Percentiles rank a stretch among this genome's conserved stretches.
These are phyloP conservation scores for Gossypium laxum DNA, from an alignment of 441 rosid genomes.

Conservation along the genomic window DNA sequence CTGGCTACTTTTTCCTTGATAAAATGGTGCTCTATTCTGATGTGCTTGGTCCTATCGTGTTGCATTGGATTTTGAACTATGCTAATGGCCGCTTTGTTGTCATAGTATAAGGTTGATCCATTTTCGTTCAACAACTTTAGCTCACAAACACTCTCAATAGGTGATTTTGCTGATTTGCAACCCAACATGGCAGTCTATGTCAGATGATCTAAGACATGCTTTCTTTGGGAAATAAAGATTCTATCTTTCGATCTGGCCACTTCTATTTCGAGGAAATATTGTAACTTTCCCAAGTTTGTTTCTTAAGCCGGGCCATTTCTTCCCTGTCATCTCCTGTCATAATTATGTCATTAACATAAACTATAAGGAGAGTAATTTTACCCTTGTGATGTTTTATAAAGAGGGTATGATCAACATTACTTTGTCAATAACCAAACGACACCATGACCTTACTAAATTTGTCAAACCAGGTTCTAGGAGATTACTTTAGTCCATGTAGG, in stretches of 20 bases:
- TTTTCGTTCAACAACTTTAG: neutral
- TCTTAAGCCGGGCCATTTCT: neutral
- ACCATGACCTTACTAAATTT: neutral
- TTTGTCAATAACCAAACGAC: neutral
- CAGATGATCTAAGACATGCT: neutral
- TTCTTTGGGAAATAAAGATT: neutral
- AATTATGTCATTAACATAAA: neutral
- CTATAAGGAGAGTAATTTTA: neutral
- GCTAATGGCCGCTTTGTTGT: neutral
- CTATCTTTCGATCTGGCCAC: neutral
- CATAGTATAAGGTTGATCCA: neutral
- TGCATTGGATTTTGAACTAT: neutral
- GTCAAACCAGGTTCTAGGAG: neutral
- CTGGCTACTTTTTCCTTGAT: neutral
- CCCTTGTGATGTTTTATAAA: neutral
- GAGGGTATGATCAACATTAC: neutral
- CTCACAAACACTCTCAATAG: neutral
- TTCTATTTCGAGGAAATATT: neutral
- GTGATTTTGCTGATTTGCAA: neutral
- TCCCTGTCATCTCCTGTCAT: neutral
- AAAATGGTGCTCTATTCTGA: neutral
- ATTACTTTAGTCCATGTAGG: neutral
- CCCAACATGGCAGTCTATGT: neutral
- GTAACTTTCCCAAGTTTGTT: neutral
- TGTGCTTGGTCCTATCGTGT: neutral